Evolutionary conservation across 108 stramenopile genomes (phyloP).

Genomic region (Cyclotella choctawhatcheeana): DNA sequence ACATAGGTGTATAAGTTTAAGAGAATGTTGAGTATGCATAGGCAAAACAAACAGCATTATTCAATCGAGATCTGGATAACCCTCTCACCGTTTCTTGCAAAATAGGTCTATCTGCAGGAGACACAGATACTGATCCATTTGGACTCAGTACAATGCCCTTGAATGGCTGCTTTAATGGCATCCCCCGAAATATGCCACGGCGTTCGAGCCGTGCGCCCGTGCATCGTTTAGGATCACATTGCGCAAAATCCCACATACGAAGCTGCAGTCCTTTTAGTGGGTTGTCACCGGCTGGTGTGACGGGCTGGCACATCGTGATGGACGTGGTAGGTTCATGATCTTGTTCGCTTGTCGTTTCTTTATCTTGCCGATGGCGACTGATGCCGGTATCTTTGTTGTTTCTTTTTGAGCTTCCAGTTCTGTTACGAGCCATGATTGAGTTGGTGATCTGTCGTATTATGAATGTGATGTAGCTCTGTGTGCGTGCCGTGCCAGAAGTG

Average conservation of each 20-base stretch:
- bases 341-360: not conserved
- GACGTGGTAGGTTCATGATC: not conserved
- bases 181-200: slow-evolving; percentile 75
- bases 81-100: slow-evolving; percentile 53
- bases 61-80: no score
- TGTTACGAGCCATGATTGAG: not conserved
- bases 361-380: not conserved
- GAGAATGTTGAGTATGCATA: no score
- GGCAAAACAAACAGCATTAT: no score
- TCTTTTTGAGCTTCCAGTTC: not conserved
- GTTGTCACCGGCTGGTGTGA: slow-evolving; percentile 17
- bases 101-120: slow-evolving; percentile 87
- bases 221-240: slow-evolving; percentile 98
- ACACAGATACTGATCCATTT: slow-evolving; percentile 85
- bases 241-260: slow-evolving; percentile 99
- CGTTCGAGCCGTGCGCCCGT: slow-evolving; percentile 91
- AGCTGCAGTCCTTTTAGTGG: slow-evolving; percentile 70
- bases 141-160: slow-evolving; percentile 95
- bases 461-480: not conserved
- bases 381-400: not conserved
- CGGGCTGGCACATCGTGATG: slow-evolving; percentile 10
- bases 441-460: no score
- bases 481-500: no score
- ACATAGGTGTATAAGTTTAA: no score
- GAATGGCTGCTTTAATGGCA: slow-evolving; percentile 87